phyloP scores from a whole-genome alignment of 2,329 filamentous ascomycete species.

The Claviceps sp. region DNA sequence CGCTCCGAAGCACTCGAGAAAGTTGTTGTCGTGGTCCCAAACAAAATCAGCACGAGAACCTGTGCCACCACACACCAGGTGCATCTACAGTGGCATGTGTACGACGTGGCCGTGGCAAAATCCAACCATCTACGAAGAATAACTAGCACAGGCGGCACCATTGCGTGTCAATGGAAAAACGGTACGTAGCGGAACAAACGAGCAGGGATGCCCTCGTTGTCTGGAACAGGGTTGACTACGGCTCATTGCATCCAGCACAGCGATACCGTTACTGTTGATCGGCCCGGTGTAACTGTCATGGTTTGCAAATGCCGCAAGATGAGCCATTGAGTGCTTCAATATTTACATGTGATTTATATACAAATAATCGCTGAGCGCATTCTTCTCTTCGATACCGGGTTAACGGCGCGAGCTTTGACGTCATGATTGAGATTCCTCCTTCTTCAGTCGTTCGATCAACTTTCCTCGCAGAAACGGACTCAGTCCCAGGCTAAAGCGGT shows the following conservation, averaged over 20 bases:
- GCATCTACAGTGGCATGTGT: neutral
- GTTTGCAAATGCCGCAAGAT: neutral
- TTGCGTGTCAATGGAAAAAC: neutral
- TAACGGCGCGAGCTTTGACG: neutral
- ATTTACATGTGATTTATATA: neutral
- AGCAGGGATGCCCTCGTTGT: neutral
- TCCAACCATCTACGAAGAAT: neutral
- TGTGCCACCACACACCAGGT: neutral
- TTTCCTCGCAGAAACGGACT: constrained; percentile 36
- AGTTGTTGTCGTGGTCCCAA: neutral
- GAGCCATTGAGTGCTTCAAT: neutral
- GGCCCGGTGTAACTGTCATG: neutral
- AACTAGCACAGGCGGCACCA: neutral
- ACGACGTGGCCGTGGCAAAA: neutral
- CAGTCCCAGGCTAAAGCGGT: constrained; percentile 15
- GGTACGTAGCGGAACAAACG: neutral
- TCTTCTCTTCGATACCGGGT: neutral
- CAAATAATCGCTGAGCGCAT: neutral
- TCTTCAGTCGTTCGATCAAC: constrained; percentile 36
- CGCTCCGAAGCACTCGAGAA: neutral
- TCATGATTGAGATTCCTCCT: constrained; percentile 24
- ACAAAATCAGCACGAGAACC: neutral
- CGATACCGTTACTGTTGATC: neutral
- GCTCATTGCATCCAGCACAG: neutral
- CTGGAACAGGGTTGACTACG: neutral